Evolutionary conservation across 306 rosid genomes (phyloP), one percentile per base, ranked within the genome.

Genomic region (Bauhinia variegata): DNA sequence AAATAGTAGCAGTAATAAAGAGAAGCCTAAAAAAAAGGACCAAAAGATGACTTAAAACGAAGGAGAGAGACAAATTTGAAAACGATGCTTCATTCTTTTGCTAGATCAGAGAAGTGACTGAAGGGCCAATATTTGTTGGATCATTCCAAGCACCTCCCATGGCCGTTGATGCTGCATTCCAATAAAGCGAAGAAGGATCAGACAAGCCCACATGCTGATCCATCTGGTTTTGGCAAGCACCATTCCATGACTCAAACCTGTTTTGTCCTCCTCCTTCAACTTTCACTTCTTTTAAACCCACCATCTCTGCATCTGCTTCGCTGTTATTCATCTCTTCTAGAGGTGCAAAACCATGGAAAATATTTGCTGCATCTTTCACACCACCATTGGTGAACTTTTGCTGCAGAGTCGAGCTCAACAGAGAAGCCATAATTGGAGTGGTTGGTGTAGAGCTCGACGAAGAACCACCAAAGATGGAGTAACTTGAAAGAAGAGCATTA

Each of bases 111-210:
- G 96, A 85, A 82, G 96, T 74, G 17, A 86, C 68, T 46, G 95
- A 89, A 49, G 96, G 83, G 50, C 88, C 96, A 41, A 85, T 72
- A 67, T 66, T 76, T 5, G 75, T 13, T 32, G 83, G 92, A 64
- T 87, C 96, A 19, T 74, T 88, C 97, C 97, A 93, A 80, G 79
- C 60, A n/a, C n/a, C n/a, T n/a, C n/a, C n/a, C n/a, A n/a, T n/a
- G 17, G 71, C 59, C 60, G 63, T 50, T 39, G 82, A 61, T 71
- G 85, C 68, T 33, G 87, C 54, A 79, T 83, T 89, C 97, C 95
- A 92, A 68, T 84, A 87, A 50, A 76, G 78, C 23, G 88, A 79
- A 5, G 88, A 79, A 12, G 89, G 85, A 77, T 92, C 96, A 11
- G 82, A 82, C 34, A 84, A 66, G 5, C 79, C 78, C 19, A 82